These are phyloP conservation scores for Phytopythium oedochilum DNA, from an alignment of 352 stramenopile genomes.

Conservation along the genomic window DNA sequence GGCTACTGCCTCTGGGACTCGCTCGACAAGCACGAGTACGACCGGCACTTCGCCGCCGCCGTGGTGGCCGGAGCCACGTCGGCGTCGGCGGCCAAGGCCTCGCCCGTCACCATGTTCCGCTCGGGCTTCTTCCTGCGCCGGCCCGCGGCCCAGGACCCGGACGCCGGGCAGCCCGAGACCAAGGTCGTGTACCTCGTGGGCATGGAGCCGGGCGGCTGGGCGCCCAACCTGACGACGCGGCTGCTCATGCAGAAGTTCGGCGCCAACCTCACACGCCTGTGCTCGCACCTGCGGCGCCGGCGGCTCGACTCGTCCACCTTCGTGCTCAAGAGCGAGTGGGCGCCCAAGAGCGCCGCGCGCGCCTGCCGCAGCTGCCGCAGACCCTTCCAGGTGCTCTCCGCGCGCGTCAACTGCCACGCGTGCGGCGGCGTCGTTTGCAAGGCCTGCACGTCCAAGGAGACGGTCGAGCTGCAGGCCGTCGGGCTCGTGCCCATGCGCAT, in stretches of 20 bases:
- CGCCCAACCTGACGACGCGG: slow-evolving; percentile 24
- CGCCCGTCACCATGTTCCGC: slow-evolving; percentile 30
- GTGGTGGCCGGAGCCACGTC: not conserved
- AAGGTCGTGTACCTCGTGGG: slow-evolving; percentile 64
- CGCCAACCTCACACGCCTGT: slow-evolving; percentile 30
- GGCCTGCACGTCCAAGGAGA: slow-evolving; percentile 29
- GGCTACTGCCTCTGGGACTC: slow-evolving; percentile 66
- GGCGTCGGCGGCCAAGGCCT: not conserved
- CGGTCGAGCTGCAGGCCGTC: slow-evolving; percentile 30
- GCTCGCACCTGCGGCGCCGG: slow-evolving; percentile 40
- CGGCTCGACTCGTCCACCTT: slow-evolving; percentile 42
- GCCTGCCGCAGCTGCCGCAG: slow-evolving; percentile 29
- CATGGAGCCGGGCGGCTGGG: slow-evolving; percentile 26
- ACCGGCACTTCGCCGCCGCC: slow-evolving; percentile 16
- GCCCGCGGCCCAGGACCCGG: slow-evolving; percentile 12
- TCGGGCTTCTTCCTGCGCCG: slow-evolving; percentile 46
- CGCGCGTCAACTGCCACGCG: slow-evolving; percentile 33
- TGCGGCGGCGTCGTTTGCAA: slow-evolving; percentile 33
- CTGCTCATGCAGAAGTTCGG: slow-evolving; percentile 45
- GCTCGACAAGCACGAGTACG: slow-evolving; percentile 21
- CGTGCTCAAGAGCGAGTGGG: slow-evolving; percentile 40
- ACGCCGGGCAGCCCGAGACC: slow-evolving; percentile 15
- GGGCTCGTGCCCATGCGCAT: slow-evolving; percentile 36
- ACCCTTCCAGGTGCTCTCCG: slow-evolving; percentile 31
- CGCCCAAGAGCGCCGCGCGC: slow-evolving; percentile 19